phyloP scores from a whole-genome alignment of 2,329 filamentous ascomycete genomes.

The Talaromyces sp. region DNA sequence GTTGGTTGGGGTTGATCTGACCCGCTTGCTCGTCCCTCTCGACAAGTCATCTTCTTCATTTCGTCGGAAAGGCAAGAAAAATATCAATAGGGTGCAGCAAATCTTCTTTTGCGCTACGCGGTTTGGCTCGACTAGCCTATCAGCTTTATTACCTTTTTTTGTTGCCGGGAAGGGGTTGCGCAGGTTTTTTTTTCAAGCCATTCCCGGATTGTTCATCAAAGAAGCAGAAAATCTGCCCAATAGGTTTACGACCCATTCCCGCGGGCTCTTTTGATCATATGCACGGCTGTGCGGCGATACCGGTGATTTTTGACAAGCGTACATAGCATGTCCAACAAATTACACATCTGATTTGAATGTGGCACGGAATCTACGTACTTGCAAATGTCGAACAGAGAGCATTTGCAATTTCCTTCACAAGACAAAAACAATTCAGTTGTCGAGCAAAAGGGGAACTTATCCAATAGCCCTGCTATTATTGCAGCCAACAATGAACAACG shows the following conservation, averaged over 20 bases:
- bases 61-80: neutral
- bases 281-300: neutral
- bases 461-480: neutral
- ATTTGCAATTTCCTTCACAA: neutral
- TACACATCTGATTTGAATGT: neutral
- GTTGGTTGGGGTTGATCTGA: neutral
- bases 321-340: neutral
- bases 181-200: neutral
- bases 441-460: neutral
- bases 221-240: neutral
- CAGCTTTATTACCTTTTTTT: neutral
- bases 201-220: neutral
- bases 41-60: slow-evolving; percentile 5
- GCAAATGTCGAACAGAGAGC: neutral
- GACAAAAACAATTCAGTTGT: neutral
- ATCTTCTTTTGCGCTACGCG: neutral
- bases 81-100: neutral
- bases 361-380: neutral
- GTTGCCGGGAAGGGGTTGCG: neutral
- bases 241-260: neutral
- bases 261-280: neutral
- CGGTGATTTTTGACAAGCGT: neutral
- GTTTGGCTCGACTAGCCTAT: slow-evolving; percentile 7
- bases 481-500: neutral
- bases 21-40: slow-evolving; percentile 8